phyloP scores from a whole-genome alignment of 306 rosid genomes.

The Casuarina cunninghamiana region DNA sequence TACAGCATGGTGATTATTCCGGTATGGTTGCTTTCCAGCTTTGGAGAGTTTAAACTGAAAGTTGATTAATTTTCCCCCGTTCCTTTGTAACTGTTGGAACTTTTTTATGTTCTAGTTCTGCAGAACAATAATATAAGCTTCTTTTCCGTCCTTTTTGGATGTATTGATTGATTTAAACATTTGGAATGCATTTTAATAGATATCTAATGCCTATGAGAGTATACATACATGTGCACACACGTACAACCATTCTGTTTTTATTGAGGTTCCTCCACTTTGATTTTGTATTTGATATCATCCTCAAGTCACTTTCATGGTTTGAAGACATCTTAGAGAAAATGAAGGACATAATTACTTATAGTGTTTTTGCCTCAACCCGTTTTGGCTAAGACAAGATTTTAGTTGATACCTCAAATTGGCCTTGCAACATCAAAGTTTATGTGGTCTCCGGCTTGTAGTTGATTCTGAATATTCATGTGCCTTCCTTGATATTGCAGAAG shows the following conservation, averaged over 20 bases:
- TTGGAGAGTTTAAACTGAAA: not conserved
- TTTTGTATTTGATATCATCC: not conserved
- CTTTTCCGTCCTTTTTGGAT: too few relatives aligned
- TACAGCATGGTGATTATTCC: conserved; percentile 30
- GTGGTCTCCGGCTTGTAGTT: not conserved
- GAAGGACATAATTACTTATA: not conserved
- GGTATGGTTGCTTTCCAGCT: conserved; percentile 9
- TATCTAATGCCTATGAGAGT: not conserved
- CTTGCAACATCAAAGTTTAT: not conserved
- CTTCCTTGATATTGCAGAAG: conserved; percentile 23
- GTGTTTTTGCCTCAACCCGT: not conserved
- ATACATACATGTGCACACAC: not conserved
- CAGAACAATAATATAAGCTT: not conserved
- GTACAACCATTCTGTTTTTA: not conserved
- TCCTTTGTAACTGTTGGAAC: not conserved
- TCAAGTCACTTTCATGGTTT: not conserved
- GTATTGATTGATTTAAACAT: too few relatives aligned
- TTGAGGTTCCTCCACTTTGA: not conserved
- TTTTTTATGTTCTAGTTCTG: not conserved
- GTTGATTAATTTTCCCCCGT: not conserved
- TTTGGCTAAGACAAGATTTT: not conserved
- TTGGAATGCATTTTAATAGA: too few relatives aligned
- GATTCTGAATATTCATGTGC: not conserved
- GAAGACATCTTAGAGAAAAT: not conserved
- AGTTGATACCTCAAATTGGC: not conserved